A percentile compares a stretch with the other conserved stretches of the same genome.
These are phyloP conservation scores for Aspergillus unguis DNA, from an alignment of 2,329 filamentous ascomycete genomes.

Conservation along the genomic window DNA sequence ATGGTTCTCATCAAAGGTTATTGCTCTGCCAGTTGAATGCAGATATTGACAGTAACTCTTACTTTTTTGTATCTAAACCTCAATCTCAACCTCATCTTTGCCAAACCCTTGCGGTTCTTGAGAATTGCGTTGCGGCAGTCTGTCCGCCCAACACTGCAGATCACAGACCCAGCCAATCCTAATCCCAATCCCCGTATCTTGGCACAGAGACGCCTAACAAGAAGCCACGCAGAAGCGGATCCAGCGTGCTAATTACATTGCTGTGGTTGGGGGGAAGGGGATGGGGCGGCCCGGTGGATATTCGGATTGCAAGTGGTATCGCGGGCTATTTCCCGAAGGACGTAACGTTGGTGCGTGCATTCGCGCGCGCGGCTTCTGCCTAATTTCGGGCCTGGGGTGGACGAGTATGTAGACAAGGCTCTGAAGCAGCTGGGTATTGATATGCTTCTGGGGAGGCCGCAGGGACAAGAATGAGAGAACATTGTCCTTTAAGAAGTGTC, in stretches of 20 bases:
- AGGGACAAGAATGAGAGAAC: conserved; percentile 31
- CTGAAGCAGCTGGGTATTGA: conserved; percentile 48
- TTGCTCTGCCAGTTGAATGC: too few species aligned
- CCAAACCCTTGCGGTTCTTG: too few species aligned
- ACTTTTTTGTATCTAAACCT: too few species aligned
- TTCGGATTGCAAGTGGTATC: conserved; percentile 7
- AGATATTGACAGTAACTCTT: too few species aligned
- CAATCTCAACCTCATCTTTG: too few species aligned
- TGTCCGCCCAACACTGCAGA: too few species aligned
- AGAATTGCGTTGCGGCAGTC: too few species aligned
- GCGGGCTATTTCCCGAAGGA: conserved; percentile 8
- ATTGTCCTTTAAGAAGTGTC: background rate
- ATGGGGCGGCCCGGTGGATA: conserved; percentile 7
- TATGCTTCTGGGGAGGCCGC: conserved; percentile 52
- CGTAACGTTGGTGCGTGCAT: conserved; percentile 2
- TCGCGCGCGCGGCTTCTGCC: conserved; percentile 55
- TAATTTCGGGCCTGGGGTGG: conserved; percentile 45
- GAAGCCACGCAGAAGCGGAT: background rate
- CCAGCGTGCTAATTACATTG: conserved; percentile 1
- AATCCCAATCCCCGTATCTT: too few species aligned
- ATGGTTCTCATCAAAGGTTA: too few species aligned
- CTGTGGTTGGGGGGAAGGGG: background rate
- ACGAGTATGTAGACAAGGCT: conserved; percentile 38
- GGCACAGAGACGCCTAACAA: too few species aligned
- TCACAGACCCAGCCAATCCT: too few species aligned